Evolutionary conservation across 495 filamentous ascomycete genomes (phyloP), one percentile per base, ranked within the genome.

Genomic region (Aspergillus asperescens): DNA sequence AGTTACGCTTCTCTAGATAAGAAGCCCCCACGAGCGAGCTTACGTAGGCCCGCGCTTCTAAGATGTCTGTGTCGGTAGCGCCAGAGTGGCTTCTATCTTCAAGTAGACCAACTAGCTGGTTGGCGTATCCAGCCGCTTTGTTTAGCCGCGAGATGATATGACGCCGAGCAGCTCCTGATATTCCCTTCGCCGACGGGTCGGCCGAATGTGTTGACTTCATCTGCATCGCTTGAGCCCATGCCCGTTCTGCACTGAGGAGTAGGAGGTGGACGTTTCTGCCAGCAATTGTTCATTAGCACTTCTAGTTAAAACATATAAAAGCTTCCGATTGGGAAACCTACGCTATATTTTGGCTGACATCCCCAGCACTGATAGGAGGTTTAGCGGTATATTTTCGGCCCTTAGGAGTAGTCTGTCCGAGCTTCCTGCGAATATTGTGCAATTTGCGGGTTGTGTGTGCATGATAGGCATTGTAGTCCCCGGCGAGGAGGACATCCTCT

Each of bases 151-250:
- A 92, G 44, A 92, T 82, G 18, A 96, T 91, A 61, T 96, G 93
- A 28, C 85, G 85, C 55, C 88, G 81, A 16, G 88, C 84, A 16
- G 84, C 81, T 40, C 89, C 84, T n/a, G 86, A 77, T 48, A 94
- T 84, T 27, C 83, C 82, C 66, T 89, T 84, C 28, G 79, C 77
- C 7, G 77, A 72, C 35, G 75, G 72, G 56, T 92, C 89, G 58
- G 88, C 82, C 34, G 88, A 80, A 65, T 95, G 87, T 19, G 81
- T 69, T 5, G 90, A 81, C 67, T 95, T 96, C 79, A 96, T 89
- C 57, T 87, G 78, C 90, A 96, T 93, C 45, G 91, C 94, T 63
- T 95, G 84, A 1, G 94, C 94, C 90, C 94, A 97, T 46, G 94
- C 89, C 57, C 94, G 81, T 72, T 99, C 94, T 51, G 90, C 81